Conservation (phyloP, 345 rosid genomes). For the Raphanus raphanistrum region DNA sequence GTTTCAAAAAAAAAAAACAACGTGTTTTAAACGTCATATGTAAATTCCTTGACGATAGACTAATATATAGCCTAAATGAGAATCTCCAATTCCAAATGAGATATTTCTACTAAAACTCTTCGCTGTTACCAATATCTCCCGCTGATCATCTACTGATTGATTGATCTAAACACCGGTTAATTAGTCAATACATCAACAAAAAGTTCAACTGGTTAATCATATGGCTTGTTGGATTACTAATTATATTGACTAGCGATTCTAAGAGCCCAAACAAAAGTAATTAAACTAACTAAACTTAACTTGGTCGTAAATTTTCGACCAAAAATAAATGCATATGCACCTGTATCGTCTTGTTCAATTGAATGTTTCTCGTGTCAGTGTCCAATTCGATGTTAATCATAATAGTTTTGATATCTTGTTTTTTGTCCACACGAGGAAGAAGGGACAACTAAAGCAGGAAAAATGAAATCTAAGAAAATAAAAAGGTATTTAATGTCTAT, state of each 20-base stretch:
- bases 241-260: background rate
- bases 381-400: slow-evolving; percentile 19
- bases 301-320: slow-evolving; percentile 5
- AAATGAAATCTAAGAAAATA: slow-evolving; percentile 14
- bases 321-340: background rate
- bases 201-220: background rate
- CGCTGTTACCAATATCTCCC: background rate
- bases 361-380: slow-evolving; percentile 27
- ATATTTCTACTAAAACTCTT: background rate
- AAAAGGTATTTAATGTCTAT: slow-evolving; percentile 28
- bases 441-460: slow-evolving; percentile 18
- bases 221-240: background rate
- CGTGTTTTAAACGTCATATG: background rate
- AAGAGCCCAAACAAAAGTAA: slow-evolving; percentile 5
- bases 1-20: no score
- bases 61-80: background rate
- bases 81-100: background rate
- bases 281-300: background rate
- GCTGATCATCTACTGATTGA: background rate
- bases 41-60: background rate
- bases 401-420: slow-evolving; percentile 29
- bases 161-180: background rate
- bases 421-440: slow-evolving; percentile 20
- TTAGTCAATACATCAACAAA: background rate
- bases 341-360: slow-evolving; percentile 17